A percentile compares a stretch with the other conserved stretches of the same genome.
phyloP scores from a whole-genome alignment of 169 alveolate species.

The Cryptosporidium muris region DNA sequence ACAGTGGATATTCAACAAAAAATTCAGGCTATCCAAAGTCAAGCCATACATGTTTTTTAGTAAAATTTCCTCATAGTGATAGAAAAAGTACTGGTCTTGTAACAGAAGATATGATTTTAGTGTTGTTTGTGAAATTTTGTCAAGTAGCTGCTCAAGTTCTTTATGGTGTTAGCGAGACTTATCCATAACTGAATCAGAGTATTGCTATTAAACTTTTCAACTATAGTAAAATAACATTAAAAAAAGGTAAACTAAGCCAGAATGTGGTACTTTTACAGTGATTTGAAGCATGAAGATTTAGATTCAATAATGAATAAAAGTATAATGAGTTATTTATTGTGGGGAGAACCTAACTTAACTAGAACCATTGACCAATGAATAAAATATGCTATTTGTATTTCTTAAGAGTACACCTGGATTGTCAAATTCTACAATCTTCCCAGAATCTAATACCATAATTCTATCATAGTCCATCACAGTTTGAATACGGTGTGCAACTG shows the following conservation, averaged over 20 bases:
- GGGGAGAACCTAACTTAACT: neutral
- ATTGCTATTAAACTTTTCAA: neutral
- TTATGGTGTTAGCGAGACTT: no score
- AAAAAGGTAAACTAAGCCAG: neutral
- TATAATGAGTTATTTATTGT: neutral
- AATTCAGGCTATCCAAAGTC: no score
- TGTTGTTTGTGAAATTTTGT: neutral
- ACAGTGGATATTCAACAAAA: no score
- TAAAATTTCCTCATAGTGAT: no score
- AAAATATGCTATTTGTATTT: slow-evolving; percentile 35
- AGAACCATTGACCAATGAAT: slow-evolving; percentile 43
- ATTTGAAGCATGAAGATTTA: no score
- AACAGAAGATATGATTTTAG: neutral
- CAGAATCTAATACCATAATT: slow-evolving; percentile 84
- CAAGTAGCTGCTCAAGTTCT: neutral
- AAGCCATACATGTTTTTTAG: no score
- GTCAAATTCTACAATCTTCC: slow-evolving; percentile 81
- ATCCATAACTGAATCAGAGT: neutral
- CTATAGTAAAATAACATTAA: no score
- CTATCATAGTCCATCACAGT: slow-evolving; percentile 83
- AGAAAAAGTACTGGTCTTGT: neutral
- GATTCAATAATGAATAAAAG: neutral
- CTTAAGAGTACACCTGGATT: slow-evolving; percentile 75
- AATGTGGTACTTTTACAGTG: no score
- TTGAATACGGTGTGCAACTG: slow-evolving; percentile 86